phyloP scores from a whole-genome alignment of 2,329 filamentous ascomycete species.

The Colletotrichum phormii region DNA sequence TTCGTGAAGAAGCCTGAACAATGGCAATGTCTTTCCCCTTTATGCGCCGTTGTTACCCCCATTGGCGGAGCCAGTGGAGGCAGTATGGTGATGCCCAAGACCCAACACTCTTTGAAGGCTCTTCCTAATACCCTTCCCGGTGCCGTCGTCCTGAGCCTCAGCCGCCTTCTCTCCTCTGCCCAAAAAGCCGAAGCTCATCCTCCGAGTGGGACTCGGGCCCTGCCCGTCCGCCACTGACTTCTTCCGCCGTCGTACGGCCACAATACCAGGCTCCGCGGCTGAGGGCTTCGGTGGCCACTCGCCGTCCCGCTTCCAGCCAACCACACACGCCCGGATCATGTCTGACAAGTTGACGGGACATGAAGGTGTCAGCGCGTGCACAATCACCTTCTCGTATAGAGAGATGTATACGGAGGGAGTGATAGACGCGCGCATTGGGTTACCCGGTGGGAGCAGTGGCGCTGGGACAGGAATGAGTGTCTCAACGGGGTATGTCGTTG shows the following conservation, averaged over 20 bases:
- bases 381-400: conserved; percentile 90
- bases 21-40: conserved; percentile 4
- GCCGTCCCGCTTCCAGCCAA: conserved; percentile 92
- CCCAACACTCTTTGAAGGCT: conserved; percentile 60
- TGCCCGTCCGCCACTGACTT: conserved; percentile 40
- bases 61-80: neutral
- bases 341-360: conserved; percentile 90
- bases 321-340: conserved; percentile 83
- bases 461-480: conserved; percentile 78
- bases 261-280: conserved; percentile 55
- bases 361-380: conserved; percentile 82
- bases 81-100: conserved; percentile 44
- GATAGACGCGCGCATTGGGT: conserved; percentile 83
- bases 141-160: conserved; percentile 45
- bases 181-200: conserved; percentile 61
- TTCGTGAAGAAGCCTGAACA: neutral
- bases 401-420: conserved; percentile 78
- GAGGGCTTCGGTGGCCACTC: conserved; percentile 85
- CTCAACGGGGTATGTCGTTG: conserved; percentile 61
- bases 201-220: conserved; percentile 47
- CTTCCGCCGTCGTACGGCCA: conserved; percentile 55
- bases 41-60: conserved; percentile 9
- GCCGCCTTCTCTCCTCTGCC: conserved; percentile 50
- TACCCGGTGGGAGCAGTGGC: conserved; percentile 78
- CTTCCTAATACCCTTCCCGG: conserved; percentile 55